Evolutionary conservation across 208 protist genomes (phyloP), one percentile per base, ranked within the genome.

Genomic region (Leishmania gerbilli): DNA sequence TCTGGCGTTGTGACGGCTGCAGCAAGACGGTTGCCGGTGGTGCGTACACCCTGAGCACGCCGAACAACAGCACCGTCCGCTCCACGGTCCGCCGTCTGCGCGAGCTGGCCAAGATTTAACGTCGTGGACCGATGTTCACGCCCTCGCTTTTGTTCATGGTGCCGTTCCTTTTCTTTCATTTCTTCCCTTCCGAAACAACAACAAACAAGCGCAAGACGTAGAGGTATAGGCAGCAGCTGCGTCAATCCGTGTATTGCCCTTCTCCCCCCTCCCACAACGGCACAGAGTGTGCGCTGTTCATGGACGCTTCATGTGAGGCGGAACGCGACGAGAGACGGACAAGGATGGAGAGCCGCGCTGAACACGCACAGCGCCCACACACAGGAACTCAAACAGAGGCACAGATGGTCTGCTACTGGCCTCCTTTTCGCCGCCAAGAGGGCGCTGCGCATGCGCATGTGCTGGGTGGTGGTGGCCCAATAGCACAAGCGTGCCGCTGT

Each of bases 1-100:
- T 99, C 94, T 99, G 99, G 99, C 95, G 97, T 83, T 99, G 99
- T 93, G 95, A 96, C 55, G 90, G 92, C 75, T 99, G 99, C 96
- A 90, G 87, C 77, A 99, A 99, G 92, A 98, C 93, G 40, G 91
- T 99, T 40, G 99, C 98, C 65, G 99, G 99, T 90, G 99, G 99
- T 78, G 99, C 99, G 47, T 99, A 97, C 91, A 98, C 98, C 76
- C 88, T 99, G 78, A 96, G 91, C 89, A 97, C 93, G 56, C 90
- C 90, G 68, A 99, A 98, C 93, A 99, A 99, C 92, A 97, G 93
- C 87, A 99, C 98, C 37, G 98, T 99, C 80, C 95, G 98, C 83
- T 98, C 95, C 71, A 99, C 99, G 9, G 98, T 99, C 68, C 99
- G 99, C 90, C 99, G 99, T 92, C 94, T 99, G 53, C 97, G 99